Percentiles rank a stretch among this genome's conserved stretches.
phyloP scores from a whole-genome alignment of 108 stramenopile genomes.

The Skeletonema menzelii region DNA sequence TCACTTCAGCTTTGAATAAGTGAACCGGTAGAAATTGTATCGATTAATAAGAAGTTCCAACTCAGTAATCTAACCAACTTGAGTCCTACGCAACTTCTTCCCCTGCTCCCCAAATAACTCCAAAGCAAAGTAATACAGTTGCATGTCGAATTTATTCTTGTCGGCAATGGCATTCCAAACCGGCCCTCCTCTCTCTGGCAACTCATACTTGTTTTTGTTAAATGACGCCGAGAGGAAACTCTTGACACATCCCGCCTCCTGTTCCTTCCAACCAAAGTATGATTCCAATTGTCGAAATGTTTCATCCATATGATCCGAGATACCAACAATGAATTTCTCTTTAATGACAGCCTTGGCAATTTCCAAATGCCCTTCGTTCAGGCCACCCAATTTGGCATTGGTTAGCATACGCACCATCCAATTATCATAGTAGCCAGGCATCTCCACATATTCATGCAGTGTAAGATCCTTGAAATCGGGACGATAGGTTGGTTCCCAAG shows the following conservation, averaged over 20 bases:
- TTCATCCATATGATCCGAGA: slow-evolving; percentile 39
- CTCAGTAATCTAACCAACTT: not conserved
- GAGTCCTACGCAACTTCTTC: not conserved
- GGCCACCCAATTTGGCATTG: slow-evolving; percentile 29
- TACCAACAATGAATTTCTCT: slow-evolving; percentile 48
- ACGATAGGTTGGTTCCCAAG: slow-evolving; percentile 55
- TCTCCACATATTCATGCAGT: slow-evolving; percentile 32
- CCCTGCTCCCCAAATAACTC: slow-evolving; percentile 19
- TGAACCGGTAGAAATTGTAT: no score
- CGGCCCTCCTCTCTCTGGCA: slow-evolving; percentile 14
- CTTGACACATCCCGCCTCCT: slow-evolving; percentile 25
- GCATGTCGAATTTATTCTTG: slow-evolving; percentile 41
- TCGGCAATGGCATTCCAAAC: slow-evolving; percentile 32
- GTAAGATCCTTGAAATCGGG: slow-evolving; percentile 38
- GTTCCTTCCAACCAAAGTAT: slow-evolving; percentile 52
- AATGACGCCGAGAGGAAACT: slow-evolving; percentile 12
- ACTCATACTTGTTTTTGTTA: slow-evolving; percentile 32
- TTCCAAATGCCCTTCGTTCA: slow-evolving; percentile 46
- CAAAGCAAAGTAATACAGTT: slow-evolving; percentile 35
- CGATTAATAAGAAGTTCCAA: no score
- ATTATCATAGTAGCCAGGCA: slow-evolving; percentile 39
- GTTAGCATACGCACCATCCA: slow-evolving; percentile 53
- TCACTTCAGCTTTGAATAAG: no score
- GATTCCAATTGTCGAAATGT: slow-evolving; percentile 34
- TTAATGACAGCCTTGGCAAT: slow-evolving; percentile 43